Percentiles rank a stretch among this genome's conserved stretches.
Conservation (phyloP, 306 rosid species). For the Trichosanthes cucumerina region DNA sequence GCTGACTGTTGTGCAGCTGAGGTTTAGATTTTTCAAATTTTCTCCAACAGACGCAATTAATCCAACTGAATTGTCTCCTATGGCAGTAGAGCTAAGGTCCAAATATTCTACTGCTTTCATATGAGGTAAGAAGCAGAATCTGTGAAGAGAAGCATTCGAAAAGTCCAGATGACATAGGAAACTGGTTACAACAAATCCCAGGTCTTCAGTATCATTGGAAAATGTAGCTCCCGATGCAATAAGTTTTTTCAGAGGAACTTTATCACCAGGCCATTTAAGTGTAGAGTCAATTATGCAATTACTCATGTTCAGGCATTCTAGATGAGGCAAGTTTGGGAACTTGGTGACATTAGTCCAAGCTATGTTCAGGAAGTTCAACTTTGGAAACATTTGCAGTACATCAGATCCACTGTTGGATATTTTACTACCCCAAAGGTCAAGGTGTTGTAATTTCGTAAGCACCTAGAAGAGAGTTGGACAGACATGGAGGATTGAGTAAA, state of each 20-base stretch:
- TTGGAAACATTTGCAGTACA: constrained; percentile 47
- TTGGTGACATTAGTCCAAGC: constrained; percentile 73
- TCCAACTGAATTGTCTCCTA: constrained; percentile 53
- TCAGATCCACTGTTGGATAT: constrained; percentile 63
- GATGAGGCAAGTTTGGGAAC: constrained; percentile 49
- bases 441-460: constrained; percentile 53
- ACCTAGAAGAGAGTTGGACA: constrained; percentile 28
- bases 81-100: constrained; percentile 59
- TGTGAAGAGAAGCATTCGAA: constrained; percentile 43
- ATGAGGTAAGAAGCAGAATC: constrained; percentile 45
- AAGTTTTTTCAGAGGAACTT: constrained; percentile 59
- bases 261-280: constrained; percentile 27
- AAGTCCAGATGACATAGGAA: constrained; percentile 46
- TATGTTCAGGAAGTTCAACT: constrained; percentile 63
- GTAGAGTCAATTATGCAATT: constrained; percentile 60
- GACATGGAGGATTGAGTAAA: neutral
- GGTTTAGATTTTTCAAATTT: constrained; percentile 57
- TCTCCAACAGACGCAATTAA: constrained; percentile 51
- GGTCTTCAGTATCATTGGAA: constrained; percentile 41
- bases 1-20: constrained; percentile 57
- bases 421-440: constrained; percentile 89
- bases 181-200: constrained; percentile 30
- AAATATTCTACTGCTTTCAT: constrained; percentile 57
- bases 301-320: constrained; percentile 72
- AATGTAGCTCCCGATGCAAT: constrained; percentile 55